These are phyloP conservation scores for Plantago coronopus DNA, from an alignment of 305 asterid species.

Conservation along the genomic window DNA sequence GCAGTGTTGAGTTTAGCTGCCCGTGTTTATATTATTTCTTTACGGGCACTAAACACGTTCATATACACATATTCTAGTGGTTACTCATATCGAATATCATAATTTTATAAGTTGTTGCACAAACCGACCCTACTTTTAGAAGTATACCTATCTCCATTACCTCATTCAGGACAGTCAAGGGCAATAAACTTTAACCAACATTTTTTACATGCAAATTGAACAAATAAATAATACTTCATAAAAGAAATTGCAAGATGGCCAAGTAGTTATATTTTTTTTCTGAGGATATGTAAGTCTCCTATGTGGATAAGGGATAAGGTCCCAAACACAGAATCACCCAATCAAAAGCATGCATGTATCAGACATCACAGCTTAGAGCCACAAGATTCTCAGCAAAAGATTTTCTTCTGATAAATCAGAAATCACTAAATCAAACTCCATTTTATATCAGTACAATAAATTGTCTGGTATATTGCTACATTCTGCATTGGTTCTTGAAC, in stretches of 20 bases:
- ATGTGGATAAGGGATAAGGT: slow-evolving; percentile 49
- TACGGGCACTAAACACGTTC: no score
- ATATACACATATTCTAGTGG: no score
- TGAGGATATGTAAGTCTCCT: slow-evolving; percentile 8
- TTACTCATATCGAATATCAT: no score
- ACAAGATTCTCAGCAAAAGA: slow-evolving; percentile 40
- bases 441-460: slow-evolving; percentile 9
- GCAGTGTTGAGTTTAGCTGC: no score
- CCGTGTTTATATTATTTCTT: no score
- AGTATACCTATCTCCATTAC: no score
- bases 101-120: no score
- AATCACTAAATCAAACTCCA: neutral
- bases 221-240: no score
- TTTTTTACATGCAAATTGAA: no score
- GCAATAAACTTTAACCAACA: no score
- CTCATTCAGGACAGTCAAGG: no score
- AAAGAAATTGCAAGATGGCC: neutral
- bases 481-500: slow-evolving; percentile 1
- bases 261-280: neutral
- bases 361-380: slow-evolving; percentile 29
- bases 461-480: slow-evolving; percentile 24
- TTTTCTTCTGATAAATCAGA: slow-evolving; percentile 25
- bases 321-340: slow-evolving; percentile 24
- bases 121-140: no score
- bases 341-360: slow-evolving; percentile 25